A percentile compares a stretch with the other conserved stretches of the same genome.
Conservation (phyloP, 108 stramenopile species). For the Hondaea fermentalgiana region DNA sequence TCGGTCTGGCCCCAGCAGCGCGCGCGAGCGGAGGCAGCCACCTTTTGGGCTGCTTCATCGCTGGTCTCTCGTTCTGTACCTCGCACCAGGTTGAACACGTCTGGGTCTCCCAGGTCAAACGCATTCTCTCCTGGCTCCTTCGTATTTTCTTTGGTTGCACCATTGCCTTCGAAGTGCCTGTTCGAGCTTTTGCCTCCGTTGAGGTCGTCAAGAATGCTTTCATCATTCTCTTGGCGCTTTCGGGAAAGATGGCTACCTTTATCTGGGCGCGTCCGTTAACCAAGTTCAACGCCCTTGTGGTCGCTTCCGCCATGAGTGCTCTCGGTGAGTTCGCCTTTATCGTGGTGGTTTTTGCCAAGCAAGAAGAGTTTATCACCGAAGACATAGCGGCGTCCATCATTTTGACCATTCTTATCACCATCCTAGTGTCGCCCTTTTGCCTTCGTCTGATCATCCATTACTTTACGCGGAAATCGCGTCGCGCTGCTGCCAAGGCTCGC, state of each 20-base stretch:
- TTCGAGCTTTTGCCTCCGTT: background rate
- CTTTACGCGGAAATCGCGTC: background rate
- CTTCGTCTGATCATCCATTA: background rate
- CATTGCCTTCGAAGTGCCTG: background rate
- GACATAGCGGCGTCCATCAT: background rate
- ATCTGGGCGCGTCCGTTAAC: background rate
- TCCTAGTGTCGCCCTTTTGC: background rate
- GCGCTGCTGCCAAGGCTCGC: background rate
- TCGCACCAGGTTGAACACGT: background rate
- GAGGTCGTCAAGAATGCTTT: background rate
- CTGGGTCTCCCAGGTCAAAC: background rate
- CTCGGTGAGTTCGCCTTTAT: background rate
- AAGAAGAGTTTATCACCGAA: background rate
- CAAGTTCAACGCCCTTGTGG: background rate
- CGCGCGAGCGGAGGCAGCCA: background rate
- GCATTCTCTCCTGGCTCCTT: background rate
- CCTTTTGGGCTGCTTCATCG: background rate
- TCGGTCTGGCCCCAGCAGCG: background rate
- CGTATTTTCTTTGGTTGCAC: background rate
- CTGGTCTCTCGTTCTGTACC: background rate
- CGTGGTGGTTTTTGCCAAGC: background rate
- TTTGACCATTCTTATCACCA: background rate
- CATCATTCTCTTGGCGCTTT: background rate
- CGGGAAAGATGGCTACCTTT: background rate
- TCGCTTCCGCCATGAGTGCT: background rate